A percentile compares a stretch with the other conserved stretches of the same genome.
These are phyloP conservation scores for Letharia lupina DNA, from an alignment of 495 filamentous ascomycete genomes.

Conservation along the genomic window DNA sequence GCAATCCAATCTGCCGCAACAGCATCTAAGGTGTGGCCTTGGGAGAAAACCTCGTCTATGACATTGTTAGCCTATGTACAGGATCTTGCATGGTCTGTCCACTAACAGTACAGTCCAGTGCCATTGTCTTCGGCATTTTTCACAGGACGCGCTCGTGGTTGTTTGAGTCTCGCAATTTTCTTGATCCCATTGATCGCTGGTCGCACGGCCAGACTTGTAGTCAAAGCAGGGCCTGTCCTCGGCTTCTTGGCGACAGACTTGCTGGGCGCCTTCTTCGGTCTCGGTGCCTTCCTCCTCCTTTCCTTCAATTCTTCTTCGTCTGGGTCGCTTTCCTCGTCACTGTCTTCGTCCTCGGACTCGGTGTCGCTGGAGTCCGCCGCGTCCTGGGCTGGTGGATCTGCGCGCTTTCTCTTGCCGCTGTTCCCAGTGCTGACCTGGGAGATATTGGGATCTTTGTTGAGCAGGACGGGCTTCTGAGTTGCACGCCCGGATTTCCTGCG, in stretches of 20 bases:
- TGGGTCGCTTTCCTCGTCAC: constrained; percentile 42
- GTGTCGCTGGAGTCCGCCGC: constrained; percentile 39
- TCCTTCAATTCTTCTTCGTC: constrained; percentile 61
- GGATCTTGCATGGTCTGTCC: constrained; percentile 18
- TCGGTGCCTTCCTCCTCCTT: constrained; percentile 41
- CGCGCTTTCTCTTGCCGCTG: constrained; percentile 49
- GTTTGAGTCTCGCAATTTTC: constrained; percentile 38
- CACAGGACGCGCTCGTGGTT: constrained; percentile 53
- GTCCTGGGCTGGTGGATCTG: constrained; percentile 28
- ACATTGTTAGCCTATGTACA: neutral
- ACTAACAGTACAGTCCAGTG: constrained; percentile 69
- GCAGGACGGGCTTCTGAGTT: constrained; percentile 62
- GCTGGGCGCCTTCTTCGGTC: constrained; percentile 55
- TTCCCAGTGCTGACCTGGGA: constrained; percentile 29
- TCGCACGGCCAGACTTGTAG: constrained; percentile 41
- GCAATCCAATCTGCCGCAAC: constrained; percentile 75
- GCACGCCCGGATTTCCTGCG: constrained; percentile 76
- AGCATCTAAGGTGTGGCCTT: constrained; percentile 57
- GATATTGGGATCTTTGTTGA: constrained; percentile 39
- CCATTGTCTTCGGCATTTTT: constrained; percentile 50
- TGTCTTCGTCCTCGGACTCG: constrained; percentile 44
- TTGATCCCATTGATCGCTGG: constrained; percentile 40
- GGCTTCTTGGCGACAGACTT: constrained; percentile 41
- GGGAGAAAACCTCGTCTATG: constrained; percentile 73
- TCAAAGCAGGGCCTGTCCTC: constrained; percentile 55